phyloP scores from a whole-genome alignment of 164 flowering plant genomes.

The grape (Vitis vinifera) region DNA sequence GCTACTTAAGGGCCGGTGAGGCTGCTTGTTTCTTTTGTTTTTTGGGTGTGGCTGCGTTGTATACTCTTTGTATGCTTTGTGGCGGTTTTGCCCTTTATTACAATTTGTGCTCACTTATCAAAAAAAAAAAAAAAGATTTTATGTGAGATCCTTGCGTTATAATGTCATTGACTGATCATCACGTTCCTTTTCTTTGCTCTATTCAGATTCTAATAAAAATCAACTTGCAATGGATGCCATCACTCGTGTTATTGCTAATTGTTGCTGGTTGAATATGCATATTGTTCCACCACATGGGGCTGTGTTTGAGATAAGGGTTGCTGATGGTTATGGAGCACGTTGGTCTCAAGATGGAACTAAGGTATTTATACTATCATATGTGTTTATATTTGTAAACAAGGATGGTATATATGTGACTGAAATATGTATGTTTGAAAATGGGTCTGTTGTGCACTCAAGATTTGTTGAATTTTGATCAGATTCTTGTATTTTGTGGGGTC shows the following conservation, averaged over 20 bases:
- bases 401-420: too few relatives aligned
- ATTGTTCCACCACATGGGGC: slow-evolving; percentile 60
- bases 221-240: slow-evolving; percentile 49
- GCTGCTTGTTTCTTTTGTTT: too few relatives aligned
- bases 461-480: too few relatives aligned
- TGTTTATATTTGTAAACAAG: neutral
- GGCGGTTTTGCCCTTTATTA: too few relatives aligned
- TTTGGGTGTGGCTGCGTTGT: too few relatives aligned
- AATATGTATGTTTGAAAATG: too few relatives aligned
- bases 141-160: neutral
- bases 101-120: too few relatives aligned
- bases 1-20: too few relatives aligned
- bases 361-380: slow-evolving; percentile 31
- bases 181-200: slow-evolving; percentile 6
- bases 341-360: slow-evolving; percentile 78
- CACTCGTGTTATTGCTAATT: slow-evolving; percentile 37
- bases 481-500: too few relatives aligned
- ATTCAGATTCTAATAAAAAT: slow-evolving; percentile 64
- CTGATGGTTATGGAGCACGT: slow-evolving; percentile 81
- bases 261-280: slow-evolving; percentile 77
- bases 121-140: too few relatives aligned
- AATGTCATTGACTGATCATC: neutral
- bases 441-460: too few relatives aligned
- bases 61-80: too few relatives aligned
- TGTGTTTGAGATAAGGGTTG: slow-evolving; percentile 74